Evolutionary conservation across 2,329 filamentous ascomycete genomes (phyloP), one percentile per base, ranked within the genome.

Genomic region (Ophidiomyces ophidiicola): DNA sequence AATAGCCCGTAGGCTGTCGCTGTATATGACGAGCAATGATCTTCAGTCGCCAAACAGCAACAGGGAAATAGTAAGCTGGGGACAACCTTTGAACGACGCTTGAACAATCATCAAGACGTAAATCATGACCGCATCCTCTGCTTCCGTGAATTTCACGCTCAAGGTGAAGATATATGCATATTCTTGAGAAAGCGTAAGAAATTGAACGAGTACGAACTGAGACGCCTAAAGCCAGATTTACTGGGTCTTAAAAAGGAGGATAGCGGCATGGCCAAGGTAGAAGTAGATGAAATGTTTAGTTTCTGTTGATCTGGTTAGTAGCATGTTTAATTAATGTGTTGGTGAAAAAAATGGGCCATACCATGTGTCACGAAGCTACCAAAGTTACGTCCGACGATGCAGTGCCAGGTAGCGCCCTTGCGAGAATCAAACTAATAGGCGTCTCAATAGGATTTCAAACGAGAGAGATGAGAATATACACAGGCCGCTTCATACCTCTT

Each of bases 201-300:
- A 8, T 6, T 24, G 14, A 28, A 3, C 21, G 33, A 4, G 14
- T 15, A 14, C 20, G 23, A 6, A 30, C 12, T 14, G 34, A 12
- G 11, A 32, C 29, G 30, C 15, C 15, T 18, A n/a, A 40, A 3
- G 17, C 15, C 3, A 19, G 6, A 23, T 46, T 51, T 54, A 96
- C 76, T 94, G 88, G 28, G 90, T 98, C 74, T 98, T 98, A 78
- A 96, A 98, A 38, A 98, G 78, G 41, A 98, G 74, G 59, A 98
- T 96, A 44, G 90, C 90, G 63, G 86, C 94, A 71, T 96, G 90
- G 39, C 90, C 90, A 44, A 98, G 81, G 69, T 98, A 98, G 70
- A 98, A 98, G 70, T 98, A 98, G 62, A 98, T 94, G 70, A 98
- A 98, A 66, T 98, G 90, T 69, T 96, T 96, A 19, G 90, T 96